Conservation (phyloP, 2,329 filamentous ascomycete genomes). For the Blastomyces gilchristii region DNA sequence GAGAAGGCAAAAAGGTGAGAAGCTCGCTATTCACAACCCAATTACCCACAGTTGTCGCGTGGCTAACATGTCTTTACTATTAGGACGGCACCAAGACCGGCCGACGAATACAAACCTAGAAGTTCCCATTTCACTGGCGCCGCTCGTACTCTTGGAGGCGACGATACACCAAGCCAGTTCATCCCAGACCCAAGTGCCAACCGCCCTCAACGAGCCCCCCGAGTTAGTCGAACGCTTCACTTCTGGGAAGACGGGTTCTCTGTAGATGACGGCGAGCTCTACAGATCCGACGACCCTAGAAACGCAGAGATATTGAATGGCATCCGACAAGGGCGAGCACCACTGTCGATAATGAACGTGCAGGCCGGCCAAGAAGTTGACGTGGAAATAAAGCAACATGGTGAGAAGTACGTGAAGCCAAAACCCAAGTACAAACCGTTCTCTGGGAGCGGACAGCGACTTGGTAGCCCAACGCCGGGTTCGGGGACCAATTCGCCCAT, state of each 20-base stretch:
- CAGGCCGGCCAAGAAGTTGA: slow-evolving; percentile 54
- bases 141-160: slow-evolving; percentile 55
- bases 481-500: slow-evolving; percentile 30
- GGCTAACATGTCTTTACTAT: slow-evolving; percentile 10
- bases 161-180: slow-evolving; percentile 50
- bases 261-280: slow-evolving; percentile 55
- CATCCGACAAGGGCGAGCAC: slow-evolving; percentile 54
- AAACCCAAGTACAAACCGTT: slow-evolving; percentile 58
- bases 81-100: slow-evolving; percentile 13
- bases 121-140: slow-evolving; percentile 47
- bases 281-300: slow-evolving; percentile 51
- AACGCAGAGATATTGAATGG: slow-evolving; percentile 52
- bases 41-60: slow-evolving; percentile 12
- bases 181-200: slow-evolving; percentile 43
- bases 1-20: slow-evolving; percentile 33
- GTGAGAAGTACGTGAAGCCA: slow-evolving; percentile 52
- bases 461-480: slow-evolving; percentile 55
- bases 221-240: slow-evolving; percentile 50
- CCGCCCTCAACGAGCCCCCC: slow-evolving; percentile 34
- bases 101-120: slow-evolving; percentile 37
- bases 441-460: slow-evolving; percentile 47
- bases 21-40: slow-evolving; percentile 12
- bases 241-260: slow-evolving; percentile 58
- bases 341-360: slow-evolving; percentile 53
- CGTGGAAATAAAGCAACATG: slow-evolving; percentile 54